Evolutionary conservation across 2,329 filamentous ascomycete genomes (phyloP), one percentile per base, ranked within the genome.

Genomic region (Calonectria montana): DNA sequence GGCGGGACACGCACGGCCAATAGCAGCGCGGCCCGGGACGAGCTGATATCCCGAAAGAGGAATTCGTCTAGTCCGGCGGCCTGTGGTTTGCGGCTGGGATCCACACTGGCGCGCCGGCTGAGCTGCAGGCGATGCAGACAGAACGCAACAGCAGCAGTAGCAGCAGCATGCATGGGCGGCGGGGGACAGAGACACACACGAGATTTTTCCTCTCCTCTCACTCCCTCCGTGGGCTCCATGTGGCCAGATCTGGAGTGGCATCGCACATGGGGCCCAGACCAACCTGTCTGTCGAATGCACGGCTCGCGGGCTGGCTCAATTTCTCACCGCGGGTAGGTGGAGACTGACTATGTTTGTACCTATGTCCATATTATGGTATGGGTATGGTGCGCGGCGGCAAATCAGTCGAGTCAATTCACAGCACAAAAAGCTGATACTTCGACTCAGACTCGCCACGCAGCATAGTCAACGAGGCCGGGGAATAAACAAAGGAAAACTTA

Each of bases 51-150:
- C 76, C 67, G 71, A 79, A 77, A 73, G 62, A 79, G 77, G 64
- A 78, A 79, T 35, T 78, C 77, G 77, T 79, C 77, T 79, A 74
- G 57, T 66, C 65, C 61, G 62, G 64, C 64, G 74, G 65, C 55
- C 75, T 73, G 74, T 67, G 65, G 74, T 76, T 76, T 78, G 70
- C 74, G 73, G 62, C 45, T 64, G 50, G 48, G 64, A 39, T 63
- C 74, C 74, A 70, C 76, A 50, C 27, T 72, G 41, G 48, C 50
- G 45, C 59, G 9, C 16, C n/a, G 53, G 43, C 50, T 50, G 65
- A 48, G 31, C 18, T 39, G 31, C 43, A 45, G 43, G 25, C 45
- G 55, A 55, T 43, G 21, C 23, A 25, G 35, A 31, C 7, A 35
- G 27, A 15, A 4, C 18, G 27, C n/a, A 37, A 29, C 29, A 37